phyloP scores from a whole-genome alignment of 805 yeast species.

The Cyberlindnera maritima region DNA sequence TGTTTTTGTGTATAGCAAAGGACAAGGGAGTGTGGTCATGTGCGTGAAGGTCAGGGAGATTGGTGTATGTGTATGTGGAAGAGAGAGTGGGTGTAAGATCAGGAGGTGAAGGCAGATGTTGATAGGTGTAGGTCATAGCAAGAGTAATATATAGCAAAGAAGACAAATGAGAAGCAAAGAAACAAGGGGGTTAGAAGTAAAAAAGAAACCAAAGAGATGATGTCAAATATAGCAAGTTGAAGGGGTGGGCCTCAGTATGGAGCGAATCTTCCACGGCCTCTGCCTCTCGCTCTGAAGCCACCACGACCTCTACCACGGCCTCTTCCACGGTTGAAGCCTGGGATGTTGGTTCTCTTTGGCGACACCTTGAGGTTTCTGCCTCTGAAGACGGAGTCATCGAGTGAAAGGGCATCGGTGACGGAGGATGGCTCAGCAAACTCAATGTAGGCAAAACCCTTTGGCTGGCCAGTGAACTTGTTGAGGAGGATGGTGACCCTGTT shows the following conservation, averaged over 20 bases:
- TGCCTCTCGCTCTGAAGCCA: conserved; percentile 32
- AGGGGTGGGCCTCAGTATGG: conserved; percentile 40
- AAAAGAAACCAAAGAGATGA: not conserved
- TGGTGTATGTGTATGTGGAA: too few species aligned
- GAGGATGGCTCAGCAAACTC: conserved; percentile 72
- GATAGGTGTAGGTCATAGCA: too few species aligned
- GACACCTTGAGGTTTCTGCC: conserved; percentile 72
- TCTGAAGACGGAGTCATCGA: conserved; percentile 63
- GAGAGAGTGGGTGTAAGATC: too few species aligned
- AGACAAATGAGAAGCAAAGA: too few species aligned
- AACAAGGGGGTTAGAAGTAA: not conserved
- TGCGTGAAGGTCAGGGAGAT: too few species aligned
- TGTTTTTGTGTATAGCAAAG: too few species aligned
- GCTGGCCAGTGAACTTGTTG: conserved; percentile 74
- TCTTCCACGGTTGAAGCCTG: conserved; percentile 53
- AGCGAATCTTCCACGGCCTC: conserved; percentile 42
- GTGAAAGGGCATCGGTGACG: conserved; percentile 61
- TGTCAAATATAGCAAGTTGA: not conserved
- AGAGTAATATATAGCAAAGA: too few species aligned
- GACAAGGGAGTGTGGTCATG: too few species aligned
- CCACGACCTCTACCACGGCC: conserved; percentile 51
- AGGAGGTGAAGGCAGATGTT: too few species aligned
- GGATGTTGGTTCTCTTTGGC: conserved; percentile 79
- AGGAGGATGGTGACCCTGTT: conserved; percentile 76
- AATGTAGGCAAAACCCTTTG: conserved; percentile 85